Evolutionary conservation across 208 protist genomes (phyloP).

Genomic region (Acanthamoeba royreba): DNA sequence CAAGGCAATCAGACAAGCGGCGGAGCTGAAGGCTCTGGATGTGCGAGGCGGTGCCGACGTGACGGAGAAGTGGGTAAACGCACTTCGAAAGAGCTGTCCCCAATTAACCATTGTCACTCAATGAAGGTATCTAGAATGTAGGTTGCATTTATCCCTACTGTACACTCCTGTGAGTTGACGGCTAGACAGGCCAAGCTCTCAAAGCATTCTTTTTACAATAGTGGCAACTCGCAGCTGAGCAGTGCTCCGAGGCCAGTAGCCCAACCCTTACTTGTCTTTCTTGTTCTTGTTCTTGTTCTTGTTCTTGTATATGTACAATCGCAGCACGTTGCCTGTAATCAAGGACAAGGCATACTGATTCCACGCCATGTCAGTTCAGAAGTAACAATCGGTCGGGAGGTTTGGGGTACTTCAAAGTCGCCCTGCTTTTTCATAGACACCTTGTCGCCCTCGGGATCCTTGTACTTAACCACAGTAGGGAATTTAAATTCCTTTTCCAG

Average conservation of each 20-base stretch:
- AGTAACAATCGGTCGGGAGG: neutral
- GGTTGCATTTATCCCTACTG: no score
- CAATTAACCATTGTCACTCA: neutral
- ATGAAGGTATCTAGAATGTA: no score
- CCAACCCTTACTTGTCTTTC: no score
- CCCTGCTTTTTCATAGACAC: constrained; percentile 27
- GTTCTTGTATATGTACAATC: neutral
- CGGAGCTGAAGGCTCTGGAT: neutral
- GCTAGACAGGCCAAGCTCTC: no score
- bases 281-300: neutral
- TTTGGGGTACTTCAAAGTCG: neutral
- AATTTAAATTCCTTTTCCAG: constrained; percentile 29
- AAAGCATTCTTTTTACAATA: no score
- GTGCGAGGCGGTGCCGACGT: neutral
- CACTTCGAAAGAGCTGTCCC: neutral
- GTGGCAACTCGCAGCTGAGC: no score
- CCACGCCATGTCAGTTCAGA: neutral
- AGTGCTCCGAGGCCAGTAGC: no score
- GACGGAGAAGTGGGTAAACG: neutral
- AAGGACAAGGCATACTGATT: neutral
- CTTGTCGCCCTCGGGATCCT: constrained; percentile 27
- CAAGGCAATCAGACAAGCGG: no score
- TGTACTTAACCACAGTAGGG: neutral
- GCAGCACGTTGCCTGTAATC: neutral
- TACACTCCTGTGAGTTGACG: no score